Base-by-base conservation (phyloP, 352 stramenopile genomes). In the Elongisporangium prolatum region DNA sequence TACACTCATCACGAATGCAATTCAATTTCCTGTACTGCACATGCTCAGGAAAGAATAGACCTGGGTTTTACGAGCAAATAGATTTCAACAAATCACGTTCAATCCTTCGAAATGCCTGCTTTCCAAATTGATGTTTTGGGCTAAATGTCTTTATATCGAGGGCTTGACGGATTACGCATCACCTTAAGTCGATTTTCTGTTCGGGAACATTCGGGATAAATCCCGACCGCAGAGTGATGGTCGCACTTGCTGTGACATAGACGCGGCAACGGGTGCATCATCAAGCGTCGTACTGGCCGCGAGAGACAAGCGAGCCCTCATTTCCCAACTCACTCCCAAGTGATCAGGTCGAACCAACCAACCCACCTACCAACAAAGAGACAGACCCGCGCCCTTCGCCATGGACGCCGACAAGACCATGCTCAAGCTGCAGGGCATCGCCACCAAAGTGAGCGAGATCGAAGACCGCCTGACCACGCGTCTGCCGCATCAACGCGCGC, bases 361-460 rank as follows among this genome's bases (percentile, higher is more conserved):
- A 50, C 44, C 52, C 22, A 59, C 47, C 11, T 24, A 49, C 13
- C 21, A n/a, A 18, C 34, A 50, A 7, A 51, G 25, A n/a, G 3
- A 50, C 54, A 21, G 11, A 51, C 44, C 16, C 53, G 38, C 37
- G 7, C 34, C n/a, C n/a, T n/a, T n/a, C 37, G 37, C 51, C 48
- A 75, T 75, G 67, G 71, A 72, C 49, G 48, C 55, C 40, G 57
- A 72, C 54, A 57, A 75, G 44, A 58, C 71, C 20, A 71, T 80
- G 60, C 65, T 56, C 50, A 74, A 71, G 10, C 74, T 88, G 10
- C 66, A 75, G 21, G 16, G 57, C 56, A 80, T 89, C 53, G 59
- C 74, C 48, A 59, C 37, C 10, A 69, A 93, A 52, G 56, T 77
- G 25, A 58, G 64, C 47, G 55, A 73, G 51, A 64, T 84, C 44